phyloP scores from a whole-genome alignment of 192 early-diverging fungal species.

The Bifiguratus adelaidae region DNA sequence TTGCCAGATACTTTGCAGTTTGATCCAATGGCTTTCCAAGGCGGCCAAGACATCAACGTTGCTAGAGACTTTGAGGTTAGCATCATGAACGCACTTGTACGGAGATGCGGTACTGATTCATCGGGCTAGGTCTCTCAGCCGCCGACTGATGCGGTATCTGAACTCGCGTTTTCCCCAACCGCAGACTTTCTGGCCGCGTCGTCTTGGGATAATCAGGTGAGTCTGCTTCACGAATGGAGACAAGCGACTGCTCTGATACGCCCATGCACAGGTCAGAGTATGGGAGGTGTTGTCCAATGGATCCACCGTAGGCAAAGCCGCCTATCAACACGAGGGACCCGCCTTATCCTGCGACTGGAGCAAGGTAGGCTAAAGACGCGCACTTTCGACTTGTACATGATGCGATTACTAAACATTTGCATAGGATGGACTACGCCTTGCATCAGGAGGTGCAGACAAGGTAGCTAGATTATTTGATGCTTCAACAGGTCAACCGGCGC shows the following conservation, averaged over 20 bases:
- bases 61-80: too few species aligned
- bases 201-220: conserved; percentile 81
- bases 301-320: conserved; percentile 61
- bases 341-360: conserved; percentile 78
- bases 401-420: not conserved
- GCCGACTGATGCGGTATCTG: conserved; percentile 76
- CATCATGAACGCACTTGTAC: too few species aligned
- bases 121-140: conserved; percentile 44
- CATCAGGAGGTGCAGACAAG: conserved; percentile 87
- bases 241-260: not conserved
- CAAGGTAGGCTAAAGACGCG: conserved; percentile 33
- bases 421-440: conserved; percentile 83
- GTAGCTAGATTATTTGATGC: conserved; percentile 78
- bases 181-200: conserved; percentile 77
- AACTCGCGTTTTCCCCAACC: conserved; percentile 65
- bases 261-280: conserved; percentile 67
- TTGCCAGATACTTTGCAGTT: too few species aligned
- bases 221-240: not conserved
- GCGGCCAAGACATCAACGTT: too few species aligned
- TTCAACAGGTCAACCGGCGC: conserved; percentile 65
- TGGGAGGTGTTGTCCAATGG: conserved; percentile 79
- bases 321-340: conserved; percentile 72
- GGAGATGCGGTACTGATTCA: too few species aligned
- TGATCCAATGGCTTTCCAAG: too few species aligned
- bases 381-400: not conserved